Evolutionary conservation across 116 monocot genomes (phyloP), one percentile per base, ranked within the genome.

Genomic region (Dioscorea cayenensis): DNA sequence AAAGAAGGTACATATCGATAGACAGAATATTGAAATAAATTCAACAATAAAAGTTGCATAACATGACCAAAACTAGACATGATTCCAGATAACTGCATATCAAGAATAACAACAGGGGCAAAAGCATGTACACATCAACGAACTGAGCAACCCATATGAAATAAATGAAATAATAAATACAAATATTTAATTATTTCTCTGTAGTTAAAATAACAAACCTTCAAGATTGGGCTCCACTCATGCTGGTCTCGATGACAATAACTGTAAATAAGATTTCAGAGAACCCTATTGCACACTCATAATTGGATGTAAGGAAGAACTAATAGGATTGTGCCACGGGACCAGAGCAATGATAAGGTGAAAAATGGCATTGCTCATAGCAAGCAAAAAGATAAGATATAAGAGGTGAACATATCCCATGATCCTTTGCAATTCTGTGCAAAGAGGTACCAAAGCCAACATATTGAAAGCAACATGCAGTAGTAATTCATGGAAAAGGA

Each of bases 391-490:
- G 69, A 88, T 96, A 74, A 92, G 77, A 78, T 84, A 90, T 52
- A 96, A 71, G 36, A 92, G 86, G 67, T 92, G 87, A 14, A 96
- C 66, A 32, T 92, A 96, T 60, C 96, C 96, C 92, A 92, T 96
- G 55, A 92, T 96, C 74, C 96, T 86, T 76, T 96, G 92, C 79
- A 96, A 73, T 58, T 92, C 92, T 17, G 84, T 71, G 17, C 96
- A 92, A 80, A 96, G 51, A 58, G 96, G 88, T 50, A 96, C 82
- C 63, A 96, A 67, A 64, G 96, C 90, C 82, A 96, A 32, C 96
- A 96, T 96, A 78, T 96, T 96, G 72, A 96, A 96, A 77, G 86
- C 68, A 75, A 92, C 77, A 78, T 96, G 96, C 65, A 96, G 76
- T 23, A 96, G 55, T 11, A 84, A 92, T 20, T 83, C 96, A 90